Base-by-base conservation (phyloP, 768 basidiomycete species). In the Nidularia sp. region DNA sequence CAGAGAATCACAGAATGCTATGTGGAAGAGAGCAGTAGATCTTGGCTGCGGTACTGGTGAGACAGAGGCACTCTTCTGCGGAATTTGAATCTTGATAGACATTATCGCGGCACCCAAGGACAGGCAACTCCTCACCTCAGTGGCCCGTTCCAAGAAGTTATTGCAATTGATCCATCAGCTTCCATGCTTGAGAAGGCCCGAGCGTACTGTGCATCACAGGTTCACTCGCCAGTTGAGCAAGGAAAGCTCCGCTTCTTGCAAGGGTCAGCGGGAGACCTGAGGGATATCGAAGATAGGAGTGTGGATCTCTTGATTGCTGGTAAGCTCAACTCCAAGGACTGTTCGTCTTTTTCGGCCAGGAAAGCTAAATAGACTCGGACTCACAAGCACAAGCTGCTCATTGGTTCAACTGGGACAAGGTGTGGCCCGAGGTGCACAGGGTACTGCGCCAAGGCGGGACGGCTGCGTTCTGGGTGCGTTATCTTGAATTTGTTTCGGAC, bases 11-110 rank as follows among this genome's bases (percentile, higher is more conserved):
- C 51, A 53, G 8, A 57, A 53, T 42, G 53, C 67, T 45, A 55
- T 64, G 49, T 88, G 81, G 77, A 73, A 81, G 12, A 71, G 67
- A 13, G 88, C 86, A 0, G 73, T 90, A 0, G 91, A 94, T 58
- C 63, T 92, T 2, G 90, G 92, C 3, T 93, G 91, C 66, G 90
- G 92, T 29, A 89, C 91, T n/a, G 88, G 90, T 88, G 52, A 8
- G 64, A 57, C 15, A 18, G 18, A 18, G 18, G 18, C 18, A 18
- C 18, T 18, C 18, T 18, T 18, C 18, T 18, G 18, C 18, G 18
- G 18, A 18, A 18, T 18, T 18, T 18, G 18, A 18, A 18, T 18
- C 18, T 18, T 18, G 18, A 18, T 18, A 18, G 18, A 18, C 1
- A 18, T 18, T 18, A 18, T 18, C 18, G 18, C 18, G 18, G 18